phyloP scores from a whole-genome alignment of 2,329 filamentous ascomycete species.

The Penicillium vulpinum region DNA sequence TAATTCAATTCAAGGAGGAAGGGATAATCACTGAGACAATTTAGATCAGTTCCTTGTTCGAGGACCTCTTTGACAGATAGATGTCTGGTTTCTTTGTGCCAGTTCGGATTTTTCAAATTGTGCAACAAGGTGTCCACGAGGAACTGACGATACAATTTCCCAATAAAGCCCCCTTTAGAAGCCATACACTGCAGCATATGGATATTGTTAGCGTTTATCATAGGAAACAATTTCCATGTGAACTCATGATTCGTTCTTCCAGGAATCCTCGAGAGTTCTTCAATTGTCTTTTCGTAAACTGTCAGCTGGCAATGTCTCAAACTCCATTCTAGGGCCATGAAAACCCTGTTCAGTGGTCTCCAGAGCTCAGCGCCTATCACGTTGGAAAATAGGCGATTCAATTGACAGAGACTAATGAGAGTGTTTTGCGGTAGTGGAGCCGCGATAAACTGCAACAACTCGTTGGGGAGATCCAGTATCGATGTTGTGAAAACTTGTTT shows the following conservation, averaged over 20 bases:
- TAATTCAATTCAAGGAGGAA: too few relatives aligned
- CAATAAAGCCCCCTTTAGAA: conserved; percentile 61
- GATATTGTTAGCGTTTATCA: background rate
- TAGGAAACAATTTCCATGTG: background rate
- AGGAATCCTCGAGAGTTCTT: background rate
- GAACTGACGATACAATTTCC: conserved; percentile 19
- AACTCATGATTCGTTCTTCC: background rate
- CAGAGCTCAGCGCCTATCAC: background rate
- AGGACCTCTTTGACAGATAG: background rate
- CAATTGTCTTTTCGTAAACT: background rate
- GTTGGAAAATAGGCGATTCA: background rate
- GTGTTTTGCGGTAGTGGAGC: background rate
- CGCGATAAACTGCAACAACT: background rate
- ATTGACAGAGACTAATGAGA: background rate
- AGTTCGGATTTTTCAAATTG: too few relatives aligned
- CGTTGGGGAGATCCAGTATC: background rate
- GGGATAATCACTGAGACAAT: background rate
- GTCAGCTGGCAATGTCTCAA: background rate
- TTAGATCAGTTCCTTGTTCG: background rate
- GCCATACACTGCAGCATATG: conserved; percentile 51
- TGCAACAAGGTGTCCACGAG: background rate
- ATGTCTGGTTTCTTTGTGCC: too few relatives aligned
- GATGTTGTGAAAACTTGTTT: background rate
- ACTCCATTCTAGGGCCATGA: background rate
- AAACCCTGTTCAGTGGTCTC: background rate